These are phyloP conservation scores for Entelexis sorbosivorans DNA, from an alignment of 1,139 yeast species.

Conservation along the genomic window DNA sequence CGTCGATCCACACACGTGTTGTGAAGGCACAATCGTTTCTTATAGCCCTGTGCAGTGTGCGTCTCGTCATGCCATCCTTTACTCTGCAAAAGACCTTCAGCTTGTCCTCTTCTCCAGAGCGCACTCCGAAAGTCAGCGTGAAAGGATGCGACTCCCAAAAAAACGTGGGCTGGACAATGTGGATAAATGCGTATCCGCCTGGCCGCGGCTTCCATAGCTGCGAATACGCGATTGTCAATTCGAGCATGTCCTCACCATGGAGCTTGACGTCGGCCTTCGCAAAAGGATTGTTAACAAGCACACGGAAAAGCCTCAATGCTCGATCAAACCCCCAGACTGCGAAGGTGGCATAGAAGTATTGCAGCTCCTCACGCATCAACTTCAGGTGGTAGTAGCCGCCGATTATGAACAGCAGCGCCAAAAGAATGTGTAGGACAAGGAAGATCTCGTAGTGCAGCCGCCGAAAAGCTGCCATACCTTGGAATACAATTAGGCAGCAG, in stretches of 20 bases:
- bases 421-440: neutral
- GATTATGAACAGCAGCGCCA: neutral
- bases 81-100: conserved; percentile 30
- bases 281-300: neutral
- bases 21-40: neutral
- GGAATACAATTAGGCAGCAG: neutral
- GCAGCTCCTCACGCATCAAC: neutral
- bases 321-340: neutral
- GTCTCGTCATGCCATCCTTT: conserved; percentile 28
- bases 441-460: neutral
- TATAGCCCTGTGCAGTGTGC: conserved; percentile 10
- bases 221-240: neutral
- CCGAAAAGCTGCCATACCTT: neutral
- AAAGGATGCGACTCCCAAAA: conserved; percentile 48
- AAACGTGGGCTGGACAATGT: neutral
- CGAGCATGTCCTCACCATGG: neutral
- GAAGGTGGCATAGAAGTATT: neutral
- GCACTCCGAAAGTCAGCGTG: conserved; percentile 34
- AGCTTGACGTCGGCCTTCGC: neutral
- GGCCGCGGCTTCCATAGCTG: neutral
- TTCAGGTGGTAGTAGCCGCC: neutral
- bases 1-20: conserved; percentile 33
- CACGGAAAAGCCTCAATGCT: neutral
- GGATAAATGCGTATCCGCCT: neutral
- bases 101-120: conserved; percentile 18